phyloP scores from a whole-genome alignment of 306 rosid species.

The Morella rubra region DNA sequence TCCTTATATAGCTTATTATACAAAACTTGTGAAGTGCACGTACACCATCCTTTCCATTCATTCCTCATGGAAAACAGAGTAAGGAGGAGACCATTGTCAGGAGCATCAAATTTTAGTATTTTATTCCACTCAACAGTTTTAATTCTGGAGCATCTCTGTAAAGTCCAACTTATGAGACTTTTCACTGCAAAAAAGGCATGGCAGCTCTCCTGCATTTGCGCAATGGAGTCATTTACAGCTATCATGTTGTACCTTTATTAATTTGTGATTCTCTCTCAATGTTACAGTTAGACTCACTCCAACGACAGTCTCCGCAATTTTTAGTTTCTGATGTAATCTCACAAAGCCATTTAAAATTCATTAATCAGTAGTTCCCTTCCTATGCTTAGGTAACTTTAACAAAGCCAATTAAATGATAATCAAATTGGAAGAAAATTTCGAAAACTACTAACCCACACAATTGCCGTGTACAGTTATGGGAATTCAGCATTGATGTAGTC shows the following conservation, averaged over 20 bases:
- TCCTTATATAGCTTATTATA: neutral
- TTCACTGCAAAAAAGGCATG: neutral
- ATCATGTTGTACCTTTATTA: no score
- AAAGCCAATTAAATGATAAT: neutral
- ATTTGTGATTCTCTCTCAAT: no score
- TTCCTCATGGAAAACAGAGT: neutral
- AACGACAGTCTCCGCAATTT: neutral
- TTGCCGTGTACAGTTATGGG: neutral
- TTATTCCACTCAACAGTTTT: neutral
- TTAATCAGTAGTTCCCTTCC: neutral
- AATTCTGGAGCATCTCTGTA: neutral
- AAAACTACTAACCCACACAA: neutral
- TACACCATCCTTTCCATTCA: neutral
- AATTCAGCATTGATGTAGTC: neutral
- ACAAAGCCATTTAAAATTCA: no score
- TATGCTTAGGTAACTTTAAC: neutral
- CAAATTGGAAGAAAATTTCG: neutral
- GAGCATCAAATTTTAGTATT: neutral
- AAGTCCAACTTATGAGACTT: neutral
- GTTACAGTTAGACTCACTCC: neutral
- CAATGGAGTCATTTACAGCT: neutral
- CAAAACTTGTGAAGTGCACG: neutral
- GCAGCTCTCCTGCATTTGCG: neutral
- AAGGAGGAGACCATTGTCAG: neutral
- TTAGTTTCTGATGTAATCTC: neutral